These are phyloP conservation scores for Trichoderma polysporum DNA, from an alignment of 2,329 filamentous ascomycete species.

Conservation along the genomic window DNA sequence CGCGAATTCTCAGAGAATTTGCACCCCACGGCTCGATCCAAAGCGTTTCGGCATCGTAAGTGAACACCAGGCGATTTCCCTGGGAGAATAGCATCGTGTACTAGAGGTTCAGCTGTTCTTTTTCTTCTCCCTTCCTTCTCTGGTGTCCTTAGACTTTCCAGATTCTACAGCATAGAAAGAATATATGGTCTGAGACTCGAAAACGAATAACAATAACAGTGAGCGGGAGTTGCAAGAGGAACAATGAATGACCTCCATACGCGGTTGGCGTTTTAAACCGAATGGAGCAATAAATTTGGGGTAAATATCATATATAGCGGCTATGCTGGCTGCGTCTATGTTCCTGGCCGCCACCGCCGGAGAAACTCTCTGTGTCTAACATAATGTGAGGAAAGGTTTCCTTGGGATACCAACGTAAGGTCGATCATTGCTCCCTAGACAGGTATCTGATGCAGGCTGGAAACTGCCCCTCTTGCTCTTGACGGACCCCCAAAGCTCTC, in stretches of 20 bases:
- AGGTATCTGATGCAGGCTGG: not conserved
- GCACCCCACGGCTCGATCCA: constrained; percentile 51
- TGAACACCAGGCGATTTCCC: constrained; percentile 30
- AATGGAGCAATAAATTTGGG: not conserved
- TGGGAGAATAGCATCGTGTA: constrained; percentile 23
- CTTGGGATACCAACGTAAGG: too few relatives aligned
- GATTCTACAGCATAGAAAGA: not conserved
- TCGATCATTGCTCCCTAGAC: not conserved
- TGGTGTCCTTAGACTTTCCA: not conserved
- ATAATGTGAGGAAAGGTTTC: not conserved
- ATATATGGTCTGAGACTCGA: not conserved
- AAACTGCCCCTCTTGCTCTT: not conserved
- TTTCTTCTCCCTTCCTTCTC: not conserved
- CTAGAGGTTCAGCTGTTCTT: not conserved
- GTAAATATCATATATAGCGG: not conserved
- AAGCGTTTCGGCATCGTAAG: constrained; percentile 46
- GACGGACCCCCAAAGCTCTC: not conserved
- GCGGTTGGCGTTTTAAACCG: not conserved
- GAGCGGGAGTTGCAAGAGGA: not conserved
- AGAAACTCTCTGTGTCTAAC: not conserved
- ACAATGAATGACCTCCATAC: not conserved
- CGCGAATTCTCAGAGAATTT: constrained; percentile 48
- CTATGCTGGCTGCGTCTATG: not conserved
- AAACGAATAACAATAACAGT: not conserved
- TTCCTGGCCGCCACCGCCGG: not conserved